Base-by-base conservation (phyloP, 768 basidiomycete genomes). In the Suillus plorans region DNA sequence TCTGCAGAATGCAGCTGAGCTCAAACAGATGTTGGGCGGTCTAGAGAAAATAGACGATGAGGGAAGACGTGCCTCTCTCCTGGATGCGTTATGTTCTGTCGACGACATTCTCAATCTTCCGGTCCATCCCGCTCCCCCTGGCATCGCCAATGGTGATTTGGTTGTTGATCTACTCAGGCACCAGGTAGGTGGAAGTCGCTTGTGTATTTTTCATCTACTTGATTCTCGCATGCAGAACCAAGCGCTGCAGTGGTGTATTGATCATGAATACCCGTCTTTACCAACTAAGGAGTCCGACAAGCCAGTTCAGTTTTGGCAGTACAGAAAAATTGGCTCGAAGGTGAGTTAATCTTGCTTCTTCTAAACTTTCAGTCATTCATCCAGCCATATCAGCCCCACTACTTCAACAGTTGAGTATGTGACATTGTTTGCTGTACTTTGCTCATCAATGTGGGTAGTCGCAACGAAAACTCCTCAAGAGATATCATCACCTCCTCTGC, bases 231-330 rank as follows among this genome's bases (percentile, higher is more conserved):
- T 31, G 5, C 62, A 95, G 93, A 87, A 79, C 59, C 93, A 95
- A 85, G 94, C 88, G 1, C 76, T 95, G 52, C 85, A 89, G 70
- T 97, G 95, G 95, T 92, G 92, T 69, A 81, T 96, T 36, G 84
- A 87, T 18, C 85, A 81, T 34, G 95, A 97, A 75, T 87, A 92
- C 70, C 95, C 95, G 0, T 75, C 76, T 45, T 76, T 95, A 14
- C 95, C 95, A 2, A 84, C 80, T 64, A 83, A 78, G 39, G 86
- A 88, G 59, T 73, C 75, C 0, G 94, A 95, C 64, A 84, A 81
- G 42, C 89, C 93, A 0, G 91, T 94, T 1, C 95, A 97, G 74
- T 95, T 97, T 70, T 97, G 95, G 95, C 88, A 93, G 70, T 74
- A 88, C 36, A 84, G 78, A 70, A 88, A 84, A 71, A 79, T 75